Conservation (phyloP, 208 protist genomes). For the Acanthamoeba sp. region DNA sequence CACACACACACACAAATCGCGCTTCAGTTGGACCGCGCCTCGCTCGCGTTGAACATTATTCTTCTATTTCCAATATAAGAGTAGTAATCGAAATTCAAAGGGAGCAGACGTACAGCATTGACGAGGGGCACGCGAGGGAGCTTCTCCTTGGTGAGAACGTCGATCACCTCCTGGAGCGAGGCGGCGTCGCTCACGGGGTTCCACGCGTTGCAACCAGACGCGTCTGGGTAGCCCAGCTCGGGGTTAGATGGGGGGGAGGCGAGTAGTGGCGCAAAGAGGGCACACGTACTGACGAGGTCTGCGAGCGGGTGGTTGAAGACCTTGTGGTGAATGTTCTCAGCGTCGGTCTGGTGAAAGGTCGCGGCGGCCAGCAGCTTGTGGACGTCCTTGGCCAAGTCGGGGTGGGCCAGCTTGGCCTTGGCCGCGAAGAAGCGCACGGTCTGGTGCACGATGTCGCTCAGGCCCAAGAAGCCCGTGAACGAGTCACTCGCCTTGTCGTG, state of each 20-base stretch:
- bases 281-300: constrained; percentile 1
- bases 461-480: not conserved
- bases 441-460: constrained; percentile 21
- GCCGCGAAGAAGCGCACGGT: constrained; percentile 16
- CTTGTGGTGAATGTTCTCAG: constrained; percentile 18
- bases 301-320: constrained; percentile 35
- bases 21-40: too few species aligned
- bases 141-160: not conserved
- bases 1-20: too few species aligned
- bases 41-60: too few species aligned
- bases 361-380: not conserved
- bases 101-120: not conserved
- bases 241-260: not conserved
- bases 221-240: not conserved
- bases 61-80: too few species aligned
- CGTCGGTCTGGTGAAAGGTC: constrained; percentile 9
- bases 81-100: too few species aligned
- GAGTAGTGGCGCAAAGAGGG: not conserved
- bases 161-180: constrained; percentile 24
- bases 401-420: constrained; percentile 28
- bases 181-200: not conserved
- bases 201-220: not conserved
- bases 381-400: constrained; percentile 6
- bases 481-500: not conserved
- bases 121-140: not conserved